Evolutionary conservation across 352 stramenopile species (phyloP), one percentile per base, ranked within the genome.

Genomic region (Pythium vanterpoolii): DNA sequence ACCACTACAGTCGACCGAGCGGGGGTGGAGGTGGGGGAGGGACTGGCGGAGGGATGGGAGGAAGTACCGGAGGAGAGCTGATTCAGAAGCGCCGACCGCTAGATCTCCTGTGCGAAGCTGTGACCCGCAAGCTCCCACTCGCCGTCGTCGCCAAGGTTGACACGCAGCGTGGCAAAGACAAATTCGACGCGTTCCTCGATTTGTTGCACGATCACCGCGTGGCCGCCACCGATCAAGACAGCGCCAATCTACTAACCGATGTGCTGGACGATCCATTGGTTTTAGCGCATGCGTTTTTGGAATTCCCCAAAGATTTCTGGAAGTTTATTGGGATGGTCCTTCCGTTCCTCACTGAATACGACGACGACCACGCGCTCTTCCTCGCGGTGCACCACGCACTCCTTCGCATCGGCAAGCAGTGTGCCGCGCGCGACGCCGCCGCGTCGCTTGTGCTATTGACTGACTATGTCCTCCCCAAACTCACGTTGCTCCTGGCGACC

Each of bases 251-350:
- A 13, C 44, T 89, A 19, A 49, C 48, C 26, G 61, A 68, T 10
- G 51, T 92, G 4, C 49, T 76, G n/a, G 73, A 89, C 21, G 76
- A 79, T 27, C 56, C 60, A 8, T 71, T 83, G 11, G 47, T 86
- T n/a, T 68, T 96, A 8, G 72, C 81, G 0, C 47, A 74, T 3
- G 69, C 80, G 7, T 88, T 89, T 33, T 56, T 94, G 16, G 83
- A 93, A 13, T 90, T 79, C 27, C 86, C 87, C 14, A 76, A 76
- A 48, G 84, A 96, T 3, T 96, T 94, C 54, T 95, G 84, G 83
- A 86, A 84, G 53, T 77, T 90, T 44, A 59, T 62, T 2, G 83
- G 77, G 1, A 19, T 82, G n/a, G 42, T 91, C 26, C 59, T 73
- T 28, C 73, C 79, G 6, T 75, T 89, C 7, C 40, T 93, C 26